Evolutionary conservation across 2,329 filamentous ascomycete species (phyloP), one percentile per base, ranked within the genome.

Genomic region (Ophiostoma ips): DNA sequence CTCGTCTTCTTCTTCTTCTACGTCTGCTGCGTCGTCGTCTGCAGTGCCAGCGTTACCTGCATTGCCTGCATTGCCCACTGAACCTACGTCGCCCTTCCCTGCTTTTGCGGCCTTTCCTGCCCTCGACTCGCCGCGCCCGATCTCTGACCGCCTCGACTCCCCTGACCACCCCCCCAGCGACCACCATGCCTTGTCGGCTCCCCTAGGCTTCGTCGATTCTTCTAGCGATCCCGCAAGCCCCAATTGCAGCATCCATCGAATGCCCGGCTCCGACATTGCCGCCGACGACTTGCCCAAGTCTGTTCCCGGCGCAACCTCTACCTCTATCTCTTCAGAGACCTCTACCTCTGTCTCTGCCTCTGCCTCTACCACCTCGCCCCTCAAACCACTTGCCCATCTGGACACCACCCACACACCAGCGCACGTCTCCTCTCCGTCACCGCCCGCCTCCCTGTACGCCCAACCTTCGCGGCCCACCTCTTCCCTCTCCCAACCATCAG

Each of bases 161-260:
- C 16, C 7, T 31, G 24, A 45, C 48, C 21, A 13, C 35, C 46
- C 18, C 40, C 40, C 48, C 41, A 34, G 37, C 40, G 34, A 55
- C 41, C 47, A 46, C 37, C 44, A 54, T 35, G 46, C 48, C 48
- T 51, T 53, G 31, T 50, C 55, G 41, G 47, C 52, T 33, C 51
- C 57, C 50, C 47, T 70, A 55, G 66, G 62, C 55, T 68, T 70
- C 59, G 61, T 67, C 55, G 66, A 71, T 57, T 58, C 69, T 46
- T 63, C 67, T 50, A 61, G 58, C 59, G 64, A 70, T 56, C 59
- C 68, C 56, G 60, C 62, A 53, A 64, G 64, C 54, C 65, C 70
- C 52, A 59, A 58, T 34, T 45, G 51, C 52, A 46, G 50, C 50
- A 47, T 41, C 44, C 49, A 53, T 38, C 50, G 41, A 50, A 49